These are phyloP conservation scores for Pichia cephalocereana DNA, from an alignment of 805 yeast genomes.

Conservation along the genomic window DNA sequence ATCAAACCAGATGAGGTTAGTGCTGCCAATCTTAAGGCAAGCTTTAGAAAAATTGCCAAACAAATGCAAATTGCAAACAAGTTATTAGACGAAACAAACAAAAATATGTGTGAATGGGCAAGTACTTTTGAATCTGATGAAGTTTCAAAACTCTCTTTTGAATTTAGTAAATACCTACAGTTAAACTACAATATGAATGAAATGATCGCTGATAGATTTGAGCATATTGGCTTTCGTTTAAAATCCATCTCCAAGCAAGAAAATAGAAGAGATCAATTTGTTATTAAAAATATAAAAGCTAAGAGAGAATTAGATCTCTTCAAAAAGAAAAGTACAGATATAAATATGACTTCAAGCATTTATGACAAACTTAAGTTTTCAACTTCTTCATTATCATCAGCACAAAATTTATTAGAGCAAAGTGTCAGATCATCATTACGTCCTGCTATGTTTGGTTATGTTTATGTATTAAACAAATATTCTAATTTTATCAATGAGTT, in stretches of 20 bases:
- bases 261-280: neutral
- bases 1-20: conserved; percentile 5
- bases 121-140: conserved; percentile 2
- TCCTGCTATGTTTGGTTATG: neutral
- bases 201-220: neutral
- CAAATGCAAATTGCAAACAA: neutral
- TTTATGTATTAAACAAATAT: neutral
- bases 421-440: neutral
- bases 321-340: conserved; percentile 1
- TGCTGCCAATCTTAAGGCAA: conserved; percentile 4
- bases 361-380: no score
- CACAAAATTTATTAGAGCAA: neutral
- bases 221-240: neutral
- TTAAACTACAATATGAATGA: neutral
- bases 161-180: conserved; percentile 3
- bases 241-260: neutral
- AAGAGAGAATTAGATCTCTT: neutral
- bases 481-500: no score
- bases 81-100: neutral
- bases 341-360: neutral
- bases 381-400: no score
- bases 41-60: conserved; percentile 5
- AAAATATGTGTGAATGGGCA: conserved; percentile 5
- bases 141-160: neutral
- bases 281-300: neutral